Percentiles rank a stretch among this genome's conserved stretches.
Conservation (phyloP, 768 basidiomycete species). For the Mycena crocata region DNA sequence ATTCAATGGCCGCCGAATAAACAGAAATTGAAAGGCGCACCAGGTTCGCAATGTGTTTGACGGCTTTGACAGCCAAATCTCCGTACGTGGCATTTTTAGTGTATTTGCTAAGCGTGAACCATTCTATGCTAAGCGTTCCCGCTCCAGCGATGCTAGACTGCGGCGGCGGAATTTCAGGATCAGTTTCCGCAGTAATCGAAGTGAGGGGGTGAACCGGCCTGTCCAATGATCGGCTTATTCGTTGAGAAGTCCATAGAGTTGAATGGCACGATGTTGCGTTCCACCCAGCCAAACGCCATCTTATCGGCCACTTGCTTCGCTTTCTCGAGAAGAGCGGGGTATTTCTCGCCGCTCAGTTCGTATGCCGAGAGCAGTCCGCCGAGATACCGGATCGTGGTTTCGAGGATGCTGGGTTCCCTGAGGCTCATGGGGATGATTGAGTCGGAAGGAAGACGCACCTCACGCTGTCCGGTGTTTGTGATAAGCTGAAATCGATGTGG, state of each 20-base stretch:
- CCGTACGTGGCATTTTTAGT: slow-evolving; percentile 64
- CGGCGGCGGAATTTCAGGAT: background rate
- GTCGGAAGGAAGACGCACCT: background rate
- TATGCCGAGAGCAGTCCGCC: slow-evolving; percentile 76
- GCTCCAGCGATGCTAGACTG: slow-evolving; percentile 25
- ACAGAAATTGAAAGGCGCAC: slow-evolving; percentile 13
- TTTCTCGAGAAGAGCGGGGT: slow-evolving; percentile 65
- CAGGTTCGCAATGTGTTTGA: slow-evolving; percentile 58
- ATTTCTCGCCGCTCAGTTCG: slow-evolving; percentile 68
- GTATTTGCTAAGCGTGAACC: slow-evolving; percentile 56
- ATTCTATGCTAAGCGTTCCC: slow-evolving; percentile 48
- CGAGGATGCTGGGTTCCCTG: slow-evolving; percentile 71
- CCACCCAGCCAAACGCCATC: slow-evolving; percentile 69
- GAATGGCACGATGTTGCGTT: slow-evolving; percentile 54
- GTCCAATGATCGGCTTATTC: slow-evolving; percentile 49
- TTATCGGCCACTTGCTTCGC: slow-evolving; percentile 74
- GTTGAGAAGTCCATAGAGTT: slow-evolving; percentile 56
- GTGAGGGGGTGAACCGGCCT: no score
- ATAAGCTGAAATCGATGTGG: slow-evolving; percentile 58
- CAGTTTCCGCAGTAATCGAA: no score
- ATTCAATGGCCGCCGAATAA: background rate
- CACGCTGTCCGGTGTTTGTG: slow-evolving; percentile 54
- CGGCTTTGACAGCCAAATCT: slow-evolving; percentile 56
- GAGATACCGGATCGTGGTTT: slow-evolving; percentile 80
- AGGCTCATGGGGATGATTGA: no score